Evolutionary conservation across 2,329 filamentous ascomycete genomes (phyloP), one percentile per base, ranked within the genome.

Genomic region (Exophiala bonariae): DNA sequence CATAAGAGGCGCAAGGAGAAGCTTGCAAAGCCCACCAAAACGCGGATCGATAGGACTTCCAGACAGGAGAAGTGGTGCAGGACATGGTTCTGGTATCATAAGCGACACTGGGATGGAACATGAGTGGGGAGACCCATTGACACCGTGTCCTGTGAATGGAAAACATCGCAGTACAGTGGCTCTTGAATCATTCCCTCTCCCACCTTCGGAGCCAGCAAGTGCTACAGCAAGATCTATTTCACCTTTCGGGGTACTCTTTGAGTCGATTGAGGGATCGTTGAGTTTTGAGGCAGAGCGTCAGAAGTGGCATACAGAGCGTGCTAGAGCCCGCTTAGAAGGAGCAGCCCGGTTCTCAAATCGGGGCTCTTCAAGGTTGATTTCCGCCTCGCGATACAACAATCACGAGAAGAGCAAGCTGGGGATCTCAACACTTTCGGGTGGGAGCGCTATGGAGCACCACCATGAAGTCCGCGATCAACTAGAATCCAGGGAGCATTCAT

Each of bases 1-100:
- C 11, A 11, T 11, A 11, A 26, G 23, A 26, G 23, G 6, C 6
- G 11, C 11, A 11, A 11, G 23, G 11, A 26, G 11, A 11, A 11
- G 6, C 6, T 26, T 26, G 23, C 23, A 11, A 26, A 26, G 11
- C 11, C 11, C 23, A 26, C 6, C 11, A 26, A 26, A 6, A 6
- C 23, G 3, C 19, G 6, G 6, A n/a, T 14, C 32, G 6, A 41
- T 49, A 10, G 68, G 68, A 8, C 56, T 71, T 23, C 68, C 69
- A 0, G 56, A 66, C n/a, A 59, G 69, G 45, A 57, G 67, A 14
- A 71, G 68, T 42, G 69, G 69, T 14, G 68, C 67, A 14, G 68
- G 68, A 2, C 68, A 71, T 54, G 69, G 69, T 3, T 64, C 66
- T 2, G 68, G 69, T 32, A 66, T 67, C 3, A 62, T 69, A 13